These are phyloP conservation scores for Rhizomucor pusillus DNA, from an alignment of 371 early-diverging fungal species.

Conservation along the genomic window DNA sequence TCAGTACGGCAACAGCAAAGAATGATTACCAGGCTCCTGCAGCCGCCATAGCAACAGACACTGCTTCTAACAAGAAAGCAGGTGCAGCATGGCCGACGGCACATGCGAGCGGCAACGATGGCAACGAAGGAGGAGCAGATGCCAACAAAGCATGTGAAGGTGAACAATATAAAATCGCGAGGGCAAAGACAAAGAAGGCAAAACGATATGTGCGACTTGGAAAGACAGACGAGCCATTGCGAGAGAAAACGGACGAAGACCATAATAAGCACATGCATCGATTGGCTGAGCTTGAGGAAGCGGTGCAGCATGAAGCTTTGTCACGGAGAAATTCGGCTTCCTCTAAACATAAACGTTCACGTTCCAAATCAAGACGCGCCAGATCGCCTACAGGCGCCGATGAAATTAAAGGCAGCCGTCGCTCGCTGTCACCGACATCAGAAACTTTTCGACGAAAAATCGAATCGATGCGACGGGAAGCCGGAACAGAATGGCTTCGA, in stretches of 20 bases:
- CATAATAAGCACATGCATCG: conserved; percentile 39
- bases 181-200: conserved; percentile 28
- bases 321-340: conserved; percentile 19
- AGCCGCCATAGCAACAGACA: conserved; percentile 12
- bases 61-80: background rate
- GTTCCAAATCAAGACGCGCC: conserved; percentile 24
- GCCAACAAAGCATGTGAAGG: conserved; percentile 3
- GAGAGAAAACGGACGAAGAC: conserved; percentile 16
- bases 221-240: conserved; percentile 8
- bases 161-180: conserved; percentile 4
- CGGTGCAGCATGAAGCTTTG: conserved; percentile 24
- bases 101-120: background rate
- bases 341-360: conserved; percentile 16
- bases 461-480: conserved; percentile 62
- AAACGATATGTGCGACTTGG: conserved; percentile 39
- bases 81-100: conserved; percentile 13
- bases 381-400: conserved; percentile 16
- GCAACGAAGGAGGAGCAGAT: background rate
- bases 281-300: conserved; percentile 39
- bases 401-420: conserved; percentile 10
- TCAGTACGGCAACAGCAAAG: conserved; percentile 12
- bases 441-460: conserved; percentile 47
- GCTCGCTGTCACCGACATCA: conserved; percentile 16
- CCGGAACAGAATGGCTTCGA: conserved; percentile 63
- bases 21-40: conserved; percentile 16